Evolutionary conservation across 495 filamentous ascomycete species (phyloP), one percentile per base, ranked within the genome.

Genomic region (Penicillium malachiteum): DNA sequence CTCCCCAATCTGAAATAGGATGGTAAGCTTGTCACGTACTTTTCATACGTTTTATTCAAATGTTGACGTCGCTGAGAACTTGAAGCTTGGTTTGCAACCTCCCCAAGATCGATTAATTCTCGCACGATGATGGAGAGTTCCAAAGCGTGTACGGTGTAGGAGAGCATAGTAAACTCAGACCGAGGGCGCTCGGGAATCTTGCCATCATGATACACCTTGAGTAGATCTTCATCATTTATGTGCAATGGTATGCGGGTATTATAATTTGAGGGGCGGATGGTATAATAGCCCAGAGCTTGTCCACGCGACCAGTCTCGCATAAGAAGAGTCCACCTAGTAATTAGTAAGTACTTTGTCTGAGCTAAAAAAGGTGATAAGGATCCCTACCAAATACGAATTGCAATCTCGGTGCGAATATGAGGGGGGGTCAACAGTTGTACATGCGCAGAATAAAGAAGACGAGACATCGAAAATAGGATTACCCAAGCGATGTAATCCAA

Each of bases 81-180:
- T 2, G 34, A 0, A 16, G 14, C 21, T 46, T 33, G 18, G 18
- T 31, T 34, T 31, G 33, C 16, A 48, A 10, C 9, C 8, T 48
- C n/a, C 12, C 34, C 16, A 17, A 64, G 30, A n/a, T 70, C 63
- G 17, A 64, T 52, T 5, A 53, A 63, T 14, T 68, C 67, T 3
- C 65, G 67, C 14, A 62, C 63, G 35, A 70, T 33, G 14, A 17
- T 31, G 7, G 44, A 53, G 14, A 70, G 42, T 11, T 66, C 60
- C 10, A 70, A 26, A 21, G 60, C 55, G 30, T 64, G 53, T 5
- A 66, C 13, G 4, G 67, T 68, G 38, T 70, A 70, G 8, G 67
- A 70, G 18, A 68, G 57, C 60, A 58, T 66, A 0, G 65, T 68
- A 44, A 70, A 70, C 21, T 70, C 67, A 17, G 65, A 64, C 18